Percentiles rank a stretch among this genome's conserved stretches.
Conservation (phyloP, 1,139 yeast species). For the Suhomyces yuchorum region DNA sequence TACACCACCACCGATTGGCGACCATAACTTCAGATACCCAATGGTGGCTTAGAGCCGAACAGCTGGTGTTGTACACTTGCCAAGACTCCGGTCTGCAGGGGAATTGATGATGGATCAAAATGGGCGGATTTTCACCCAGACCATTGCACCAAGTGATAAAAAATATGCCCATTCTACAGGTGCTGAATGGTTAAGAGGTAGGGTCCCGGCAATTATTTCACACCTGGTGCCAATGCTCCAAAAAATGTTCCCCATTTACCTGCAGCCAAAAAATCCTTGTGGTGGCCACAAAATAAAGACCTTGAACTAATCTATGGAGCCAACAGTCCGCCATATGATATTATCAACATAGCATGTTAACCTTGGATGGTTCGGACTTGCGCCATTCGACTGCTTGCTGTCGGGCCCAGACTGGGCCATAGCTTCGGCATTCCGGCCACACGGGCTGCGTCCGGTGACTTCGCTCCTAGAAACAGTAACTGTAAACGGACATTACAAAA, state of each 20-base stretch:
- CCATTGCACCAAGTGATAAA: neutral
- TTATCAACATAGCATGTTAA: neutral
- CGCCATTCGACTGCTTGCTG: neutral
- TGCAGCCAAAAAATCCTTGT: neutral
- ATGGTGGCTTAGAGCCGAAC: neutral
- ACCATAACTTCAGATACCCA: neutral
- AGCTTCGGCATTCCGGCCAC: neutral
- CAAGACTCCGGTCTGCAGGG: neutral
- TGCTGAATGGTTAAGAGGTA: neutral
- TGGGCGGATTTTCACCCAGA: neutral
- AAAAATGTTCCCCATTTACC: neutral
- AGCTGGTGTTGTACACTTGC: neutral
- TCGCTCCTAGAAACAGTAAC: neutral
- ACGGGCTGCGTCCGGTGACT: neutral
- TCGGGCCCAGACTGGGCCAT: neutral
- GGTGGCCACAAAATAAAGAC: neutral
- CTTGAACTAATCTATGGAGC: neutral
- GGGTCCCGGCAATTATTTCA: neutral
- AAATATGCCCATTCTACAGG: neutral
- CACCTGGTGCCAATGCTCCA: neutral
- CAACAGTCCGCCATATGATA: neutral
- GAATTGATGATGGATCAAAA: neutral
- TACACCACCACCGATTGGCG: neutral
- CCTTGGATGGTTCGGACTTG: neutral
- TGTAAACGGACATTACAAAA: neutral